These are phyloP conservation scores for Apiospora rasikravindrae DNA, from an alignment of 2,329 filamentous ascomycete genomes.

Conservation along the genomic window DNA sequence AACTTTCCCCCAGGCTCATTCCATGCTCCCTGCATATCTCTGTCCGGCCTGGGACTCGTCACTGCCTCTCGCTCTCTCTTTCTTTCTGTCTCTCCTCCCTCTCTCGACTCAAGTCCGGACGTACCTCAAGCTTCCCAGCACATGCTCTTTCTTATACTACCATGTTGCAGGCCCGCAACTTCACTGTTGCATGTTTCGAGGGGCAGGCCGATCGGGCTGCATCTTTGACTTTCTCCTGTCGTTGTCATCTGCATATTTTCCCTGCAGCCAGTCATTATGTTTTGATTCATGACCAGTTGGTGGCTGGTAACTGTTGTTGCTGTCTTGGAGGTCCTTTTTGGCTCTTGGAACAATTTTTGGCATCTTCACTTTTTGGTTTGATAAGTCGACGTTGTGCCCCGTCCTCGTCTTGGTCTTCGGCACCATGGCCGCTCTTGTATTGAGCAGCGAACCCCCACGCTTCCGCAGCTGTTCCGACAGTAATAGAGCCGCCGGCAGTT, in stretches of 20 bases:
- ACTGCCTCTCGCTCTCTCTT: not conserved
- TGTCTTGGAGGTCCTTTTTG: conserved; percentile 42
- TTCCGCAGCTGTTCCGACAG: conserved; percentile 46
- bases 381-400: not conserved
- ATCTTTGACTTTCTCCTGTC: conserved; percentile 24
- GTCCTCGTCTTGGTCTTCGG: not conserved
- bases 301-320: conserved; percentile 27
- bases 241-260: conserved; percentile 30
- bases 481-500: conserved; percentile 44
- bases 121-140: conserved; percentile 21
- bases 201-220: conserved; percentile 19
- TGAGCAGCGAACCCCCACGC: conserved; percentile 36
- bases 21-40: conserved; percentile 16
- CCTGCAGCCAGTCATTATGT: conserved; percentile 44
- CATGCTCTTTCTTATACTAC: conserved; percentile 21
- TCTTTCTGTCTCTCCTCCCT: not conserved
- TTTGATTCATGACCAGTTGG: conserved; percentile 39
- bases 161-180: conserved; percentile 20
- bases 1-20: conserved; percentile 10
- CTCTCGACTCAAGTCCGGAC: conserved; percentile 21
- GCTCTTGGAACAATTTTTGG: conserved; percentile 51
- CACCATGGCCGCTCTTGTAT: conserved; percentile 41
- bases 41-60: conserved; percentile 9
- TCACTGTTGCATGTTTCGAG: conserved; percentile 18
- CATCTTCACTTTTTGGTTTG: conserved; percentile 31